phyloP scores from a whole-genome alignment of 768 basidiomycete species.

The Lyophyllum atratum region DNA sequence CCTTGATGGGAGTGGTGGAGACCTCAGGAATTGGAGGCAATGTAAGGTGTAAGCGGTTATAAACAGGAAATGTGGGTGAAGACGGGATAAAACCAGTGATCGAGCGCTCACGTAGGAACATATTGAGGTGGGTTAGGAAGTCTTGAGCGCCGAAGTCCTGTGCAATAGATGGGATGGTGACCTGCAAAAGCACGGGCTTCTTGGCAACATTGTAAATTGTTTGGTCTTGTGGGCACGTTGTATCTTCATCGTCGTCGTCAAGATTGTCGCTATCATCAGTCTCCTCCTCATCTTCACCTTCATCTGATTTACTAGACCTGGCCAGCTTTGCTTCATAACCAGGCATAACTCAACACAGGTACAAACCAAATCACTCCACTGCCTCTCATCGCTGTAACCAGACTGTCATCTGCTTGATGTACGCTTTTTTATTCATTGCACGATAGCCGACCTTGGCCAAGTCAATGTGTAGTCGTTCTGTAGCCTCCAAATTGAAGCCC shows the following conservation, averaged over 20 bases:
- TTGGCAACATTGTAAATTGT: background rate
- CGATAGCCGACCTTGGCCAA: constrained; percentile 33
- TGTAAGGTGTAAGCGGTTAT: constrained; percentile 13
- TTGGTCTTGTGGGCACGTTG: background rate
- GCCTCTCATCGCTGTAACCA: constrained; percentile 40
- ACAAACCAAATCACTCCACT: constrained; percentile 19
- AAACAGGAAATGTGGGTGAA: constrained; percentile 15
- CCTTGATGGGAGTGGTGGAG: background rate
- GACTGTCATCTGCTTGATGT: constrained; percentile 36
- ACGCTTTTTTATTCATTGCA: constrained; percentile 30
- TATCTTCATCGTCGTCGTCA: background rate
- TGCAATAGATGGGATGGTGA: constrained; percentile 11
- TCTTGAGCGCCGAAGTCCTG: constrained; percentile 12
- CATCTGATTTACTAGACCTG: background rate
- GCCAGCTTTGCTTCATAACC: constrained; percentile 4
- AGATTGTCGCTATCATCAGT: background rate
- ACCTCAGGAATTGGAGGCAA: constrained; percentile 19
- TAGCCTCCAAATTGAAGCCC: constrained; percentile 34
- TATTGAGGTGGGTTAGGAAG: constrained; percentile 14
- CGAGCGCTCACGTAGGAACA: constrained; percentile 6
- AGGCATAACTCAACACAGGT: constrained; percentile 27
- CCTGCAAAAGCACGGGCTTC: constrained; percentile 7
- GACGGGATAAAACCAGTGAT: background rate
- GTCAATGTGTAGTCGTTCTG: constrained; percentile 22
- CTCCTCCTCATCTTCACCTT: background rate